Evolutionary conservation across 2,329 filamentous ascomycete genomes (phyloP).

Genomic region (Trichoderma guizhouense): DNA sequence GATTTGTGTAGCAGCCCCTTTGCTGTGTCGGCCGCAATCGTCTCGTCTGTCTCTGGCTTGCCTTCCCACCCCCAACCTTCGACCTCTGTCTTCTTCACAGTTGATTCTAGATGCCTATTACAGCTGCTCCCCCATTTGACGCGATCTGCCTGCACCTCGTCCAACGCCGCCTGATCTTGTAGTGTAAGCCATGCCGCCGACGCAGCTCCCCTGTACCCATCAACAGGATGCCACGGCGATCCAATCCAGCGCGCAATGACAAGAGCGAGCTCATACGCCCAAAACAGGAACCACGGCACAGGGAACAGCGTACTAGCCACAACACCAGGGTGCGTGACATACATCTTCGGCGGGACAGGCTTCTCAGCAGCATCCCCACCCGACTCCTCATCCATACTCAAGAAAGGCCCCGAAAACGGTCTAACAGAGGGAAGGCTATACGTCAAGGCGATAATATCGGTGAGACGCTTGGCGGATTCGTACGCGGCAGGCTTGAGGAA

Average conservation of each 20-base stretch:
- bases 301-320: slow-evolving; percentile 79
- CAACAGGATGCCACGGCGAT: slow-evolving; percentile 81
- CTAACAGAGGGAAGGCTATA: slow-evolving; percentile 61
- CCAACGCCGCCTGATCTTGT: slow-evolving; percentile 59
- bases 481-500: slow-evolving; percentile 64
- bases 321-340: slow-evolving; percentile 82
- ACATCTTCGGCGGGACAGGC: slow-evolving; percentile 56
- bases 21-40: slow-evolving; percentile 41
- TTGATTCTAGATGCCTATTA: slow-evolving; percentile 53
- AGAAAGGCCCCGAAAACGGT: slow-evolving; percentile 55
- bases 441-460: slow-evolving; percentile 77
- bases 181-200: slow-evolving; percentile 78
- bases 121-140: slow-evolving; percentile 83
- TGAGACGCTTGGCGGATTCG: slow-evolving; percentile 83
- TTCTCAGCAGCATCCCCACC: slow-evolving; percentile 20
- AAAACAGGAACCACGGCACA: slow-evolving; percentile 65
- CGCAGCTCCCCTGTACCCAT: slow-evolving; percentile 72
- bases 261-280: slow-evolving; percentile 65
- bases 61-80: slow-evolving; percentile 80
- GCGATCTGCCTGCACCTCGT: slow-evolving; percentile 52
- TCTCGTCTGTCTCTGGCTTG: slow-evolving; percentile 45
- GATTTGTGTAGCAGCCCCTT: slow-evolving; percentile 48
- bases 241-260: slow-evolving; percentile 73
- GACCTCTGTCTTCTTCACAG: slow-evolving; percentile 75
- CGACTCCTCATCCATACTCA: slow-evolving; percentile 35